phyloP scores from a whole-genome alignment of 495 filamentous ascomycete species.

The Mycothermus thermophilus region DNA sequence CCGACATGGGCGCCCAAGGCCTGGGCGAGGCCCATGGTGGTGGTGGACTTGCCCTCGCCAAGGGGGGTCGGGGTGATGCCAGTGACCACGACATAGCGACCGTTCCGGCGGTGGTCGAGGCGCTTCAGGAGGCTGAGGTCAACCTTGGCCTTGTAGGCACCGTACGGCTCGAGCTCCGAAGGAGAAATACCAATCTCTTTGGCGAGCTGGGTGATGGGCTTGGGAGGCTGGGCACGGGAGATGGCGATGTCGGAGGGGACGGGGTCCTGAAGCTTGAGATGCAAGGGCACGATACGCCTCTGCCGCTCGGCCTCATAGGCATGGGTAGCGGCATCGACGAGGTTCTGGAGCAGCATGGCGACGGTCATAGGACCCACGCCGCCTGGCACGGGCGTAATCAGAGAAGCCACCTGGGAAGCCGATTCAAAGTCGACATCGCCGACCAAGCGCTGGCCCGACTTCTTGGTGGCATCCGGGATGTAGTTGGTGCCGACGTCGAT shows the following conservation, averaged over 20 bases:
- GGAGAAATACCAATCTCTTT: conserved; percentile 74
- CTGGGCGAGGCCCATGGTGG: conserved; percentile 90
- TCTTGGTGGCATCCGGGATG: conserved; percentile 83
- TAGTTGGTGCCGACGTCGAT: conserved; percentile 98
- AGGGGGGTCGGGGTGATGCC: conserved; percentile 97
- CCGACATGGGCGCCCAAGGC: conserved; percentile 84
- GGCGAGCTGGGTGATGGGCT: conserved; percentile 70
- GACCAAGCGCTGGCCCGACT: conserved; percentile 85
- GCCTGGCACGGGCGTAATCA: conserved; percentile 92
- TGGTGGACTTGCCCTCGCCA: conserved; percentile 96
- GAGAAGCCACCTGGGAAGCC: conserved; percentile 74
- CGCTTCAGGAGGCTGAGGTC: conserved; percentile 69
- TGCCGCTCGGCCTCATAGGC: conserved; percentile 73
- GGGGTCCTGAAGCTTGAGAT: conserved; percentile 56
- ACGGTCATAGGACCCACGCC: conserved; percentile 98
- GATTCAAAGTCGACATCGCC: conserved; percentile 91
- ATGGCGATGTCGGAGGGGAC: conserved; percentile 92
- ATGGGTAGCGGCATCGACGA: conserved; percentile 64
- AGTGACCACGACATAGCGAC: conserved; percentile 79
- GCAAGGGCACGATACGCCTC: conserved; percentile 62
- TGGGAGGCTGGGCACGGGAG: conserved; percentile 77
- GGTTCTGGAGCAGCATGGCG: conserved; percentile 91
- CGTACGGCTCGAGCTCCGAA: conserved; percentile 86
- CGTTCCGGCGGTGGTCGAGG: conserved; percentile 72
- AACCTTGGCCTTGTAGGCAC: conserved; percentile 88